Evolutionary conservation across 805 yeast genomes (phyloP).

Genomic region (Sugiyamaella valdiviana): DNA sequence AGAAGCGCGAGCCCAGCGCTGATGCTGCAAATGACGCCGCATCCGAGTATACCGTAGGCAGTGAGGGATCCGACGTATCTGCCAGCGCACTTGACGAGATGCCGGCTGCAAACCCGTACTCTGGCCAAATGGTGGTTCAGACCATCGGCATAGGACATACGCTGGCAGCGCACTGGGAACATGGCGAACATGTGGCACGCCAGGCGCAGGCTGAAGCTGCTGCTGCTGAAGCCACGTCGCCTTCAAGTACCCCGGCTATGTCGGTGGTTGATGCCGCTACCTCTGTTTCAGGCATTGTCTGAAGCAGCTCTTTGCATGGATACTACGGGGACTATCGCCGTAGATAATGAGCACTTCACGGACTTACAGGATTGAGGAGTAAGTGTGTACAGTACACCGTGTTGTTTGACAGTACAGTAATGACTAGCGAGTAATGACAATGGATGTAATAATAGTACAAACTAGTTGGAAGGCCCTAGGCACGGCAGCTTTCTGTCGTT

Average conservation of each 20-base stretch:
- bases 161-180: conserved; percentile 8
- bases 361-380: no score
- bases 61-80: conserved; percentile 1
- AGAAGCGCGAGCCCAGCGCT: background rate
- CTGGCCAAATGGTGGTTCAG: conserved; percentile 17
- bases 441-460: no score
- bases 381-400: no score
- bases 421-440: no score
- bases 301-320: background rate
- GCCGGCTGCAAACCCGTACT: conserved; percentile 4
- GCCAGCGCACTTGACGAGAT: background rate
- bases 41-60: background rate
- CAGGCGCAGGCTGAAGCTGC: background rate
- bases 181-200: background rate
- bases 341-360: background rate
- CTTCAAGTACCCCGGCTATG: background rate
- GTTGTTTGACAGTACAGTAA: no score
- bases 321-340: background rate
- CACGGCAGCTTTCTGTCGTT: no score
- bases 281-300: background rate
- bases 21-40: background rate
- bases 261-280: background rate
- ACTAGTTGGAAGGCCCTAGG: no score
- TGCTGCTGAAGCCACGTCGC: background rate
- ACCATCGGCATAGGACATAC: conserved; percentile 8